These are phyloP conservation scores for Haplographium delicatum DNA, from an alignment of 495 filamentous ascomycete species.

Conservation along the genomic window DNA sequence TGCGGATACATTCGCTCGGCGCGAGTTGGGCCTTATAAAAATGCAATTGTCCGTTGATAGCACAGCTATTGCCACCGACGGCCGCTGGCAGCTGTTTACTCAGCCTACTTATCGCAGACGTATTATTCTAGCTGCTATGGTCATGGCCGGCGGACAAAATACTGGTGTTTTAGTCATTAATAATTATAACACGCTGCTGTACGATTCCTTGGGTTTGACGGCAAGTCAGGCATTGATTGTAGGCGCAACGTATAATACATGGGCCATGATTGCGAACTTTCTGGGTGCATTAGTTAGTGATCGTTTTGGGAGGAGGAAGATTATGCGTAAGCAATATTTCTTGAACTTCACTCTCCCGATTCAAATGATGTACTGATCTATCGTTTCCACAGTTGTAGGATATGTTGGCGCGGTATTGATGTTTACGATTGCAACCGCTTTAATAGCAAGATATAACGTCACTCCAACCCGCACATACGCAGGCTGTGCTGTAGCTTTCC, in stretches of 20 bases:
- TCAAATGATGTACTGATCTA: no score
- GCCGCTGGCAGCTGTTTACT: slow-evolving; percentile 19
- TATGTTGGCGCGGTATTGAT: slow-evolving; percentile 19
- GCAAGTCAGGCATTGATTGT: slow-evolving; percentile 24
- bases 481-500: slow-evolving; percentile 19
- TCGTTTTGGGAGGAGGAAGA: slow-evolving; percentile 21
- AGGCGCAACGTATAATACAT: slow-evolving; percentile 25
- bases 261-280: slow-evolving; percentile 23
- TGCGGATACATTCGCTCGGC: slow-evolving; percentile 19
- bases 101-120: slow-evolving; percentile 23
- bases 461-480: slow-evolving; percentile 19
- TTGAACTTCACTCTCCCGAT: no score
- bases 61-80: slow-evolving; percentile 8
- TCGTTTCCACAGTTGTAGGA: slow-evolving; percentile 27
- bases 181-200: slow-evolving; percentile 28
- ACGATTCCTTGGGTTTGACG: slow-evolving; percentile 23
- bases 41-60: slow-evolving; percentile 22
- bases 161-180: slow-evolving; percentile 29
- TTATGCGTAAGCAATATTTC: slow-evolving; percentile 14
- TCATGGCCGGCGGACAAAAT: slow-evolving; percentile 25
- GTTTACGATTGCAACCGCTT: slow-evolving; percentile 22
- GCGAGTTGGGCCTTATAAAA: slow-evolving; percentile 27
- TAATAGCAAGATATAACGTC: slow-evolving; percentile 22
- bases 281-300: slow-evolving; percentile 24
- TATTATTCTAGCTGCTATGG: slow-evolving; percentile 20